Evolutionary conservation across 495 filamentous ascomycete genomes (phyloP).

Genomic region (Parmelia sp.): DNA sequence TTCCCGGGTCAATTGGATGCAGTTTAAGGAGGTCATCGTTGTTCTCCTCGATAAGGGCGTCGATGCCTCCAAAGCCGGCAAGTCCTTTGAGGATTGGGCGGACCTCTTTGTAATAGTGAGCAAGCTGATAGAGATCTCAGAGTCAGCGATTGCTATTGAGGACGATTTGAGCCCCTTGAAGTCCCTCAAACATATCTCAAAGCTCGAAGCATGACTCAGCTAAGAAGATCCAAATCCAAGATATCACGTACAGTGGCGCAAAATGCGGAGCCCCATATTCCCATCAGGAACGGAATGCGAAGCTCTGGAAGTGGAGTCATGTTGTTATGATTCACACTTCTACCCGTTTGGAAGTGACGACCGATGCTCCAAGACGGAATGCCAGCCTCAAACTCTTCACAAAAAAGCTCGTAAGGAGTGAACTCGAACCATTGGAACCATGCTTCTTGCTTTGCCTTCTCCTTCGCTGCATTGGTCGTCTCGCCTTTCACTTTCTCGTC

Average conservation of each 20-base stretch:
- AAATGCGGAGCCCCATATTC: constrained; percentile 92
- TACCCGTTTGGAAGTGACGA: constrained; percentile 70
- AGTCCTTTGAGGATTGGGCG: constrained; percentile 68
- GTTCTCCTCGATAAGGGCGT: constrained; percentile 75
- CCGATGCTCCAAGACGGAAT: constrained; percentile 95
- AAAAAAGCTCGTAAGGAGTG: constrained; percentile 93
- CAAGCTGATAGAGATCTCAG: constrained; percentile 37
- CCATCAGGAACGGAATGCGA: constrained; percentile 73
- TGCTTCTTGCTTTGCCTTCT: constrained; percentile 61
- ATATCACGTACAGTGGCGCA: constrained; percentile 60
- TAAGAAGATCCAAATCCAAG: not conserved
- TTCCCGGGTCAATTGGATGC: constrained; percentile 85
- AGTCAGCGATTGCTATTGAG: constrained; percentile 1
- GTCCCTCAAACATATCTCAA: not conserved
- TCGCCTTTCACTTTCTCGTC: constrained; percentile 36
- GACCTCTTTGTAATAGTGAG: constrained; percentile 92
- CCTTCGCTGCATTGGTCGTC: constrained; percentile 46
- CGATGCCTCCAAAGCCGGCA: constrained; percentile 68
- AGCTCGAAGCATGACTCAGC: not conserved
- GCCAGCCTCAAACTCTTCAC: constrained; percentile 82
- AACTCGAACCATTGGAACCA: constrained; percentile 99
- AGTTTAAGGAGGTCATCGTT: constrained; percentile 79
- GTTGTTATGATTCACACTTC: constrained; percentile 49
- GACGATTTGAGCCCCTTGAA: not conserved
- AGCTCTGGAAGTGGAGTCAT: constrained; percentile 69